Percentiles rank a stretch among this genome's conserved stretches.
Conservation (phyloP, 2,329 filamentous ascomycete genomes). For the Blastomyces parvus region DNA sequence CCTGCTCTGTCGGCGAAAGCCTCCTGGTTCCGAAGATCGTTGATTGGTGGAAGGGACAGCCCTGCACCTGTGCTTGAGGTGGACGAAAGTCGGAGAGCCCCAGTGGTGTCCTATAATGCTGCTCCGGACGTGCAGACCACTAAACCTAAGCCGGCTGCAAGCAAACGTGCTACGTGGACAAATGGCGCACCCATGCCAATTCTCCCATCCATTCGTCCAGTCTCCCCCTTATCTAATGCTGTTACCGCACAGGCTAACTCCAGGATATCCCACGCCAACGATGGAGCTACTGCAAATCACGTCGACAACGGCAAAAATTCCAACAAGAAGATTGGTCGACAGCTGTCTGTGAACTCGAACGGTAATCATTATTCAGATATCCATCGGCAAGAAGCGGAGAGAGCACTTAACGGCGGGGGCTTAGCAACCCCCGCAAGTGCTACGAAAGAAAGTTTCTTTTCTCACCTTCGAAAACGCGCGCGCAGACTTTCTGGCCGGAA, state of each 20-base stretch:
- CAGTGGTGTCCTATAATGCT: conserved; percentile 33
- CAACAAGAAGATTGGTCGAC: conserved; percentile 85
- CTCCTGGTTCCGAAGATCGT: conserved; percentile 93
- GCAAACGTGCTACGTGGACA: conserved; percentile 88
- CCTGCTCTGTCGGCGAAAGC: conserved; percentile 65
- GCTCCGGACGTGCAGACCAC: conserved; percentile 31
- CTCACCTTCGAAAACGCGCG: conserved; percentile 86
- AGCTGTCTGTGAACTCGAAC: conserved; percentile 83
- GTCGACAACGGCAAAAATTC: conserved; percentile 49
- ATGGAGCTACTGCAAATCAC: conserved; percentile 25
- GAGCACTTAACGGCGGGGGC: conserved; percentile 69
- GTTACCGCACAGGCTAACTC: conserved; percentile 81
- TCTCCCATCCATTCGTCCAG: conserved; percentile 82
- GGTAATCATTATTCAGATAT: conserved; percentile 87
- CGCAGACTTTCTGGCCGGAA: conserved; percentile 86
- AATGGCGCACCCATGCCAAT: conserved; percentile 92
- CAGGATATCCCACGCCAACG: conserved; percentile 47
- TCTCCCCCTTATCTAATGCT: conserved; percentile 90
- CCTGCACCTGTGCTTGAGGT: conserved; percentile 48
- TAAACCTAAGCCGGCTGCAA: conserved; percentile 44
- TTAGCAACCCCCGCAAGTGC: conserved; percentile 64
- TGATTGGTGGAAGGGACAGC: conserved; percentile 71
- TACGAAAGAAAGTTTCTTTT: conserved; percentile 89
- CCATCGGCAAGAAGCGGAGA: conserved; percentile 83
- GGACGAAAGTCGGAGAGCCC: conserved; percentile 30